phyloP scores from a whole-genome alignment of 2,329 filamentous ascomycete genomes.

The Mycocentrospora acerina region DNA sequence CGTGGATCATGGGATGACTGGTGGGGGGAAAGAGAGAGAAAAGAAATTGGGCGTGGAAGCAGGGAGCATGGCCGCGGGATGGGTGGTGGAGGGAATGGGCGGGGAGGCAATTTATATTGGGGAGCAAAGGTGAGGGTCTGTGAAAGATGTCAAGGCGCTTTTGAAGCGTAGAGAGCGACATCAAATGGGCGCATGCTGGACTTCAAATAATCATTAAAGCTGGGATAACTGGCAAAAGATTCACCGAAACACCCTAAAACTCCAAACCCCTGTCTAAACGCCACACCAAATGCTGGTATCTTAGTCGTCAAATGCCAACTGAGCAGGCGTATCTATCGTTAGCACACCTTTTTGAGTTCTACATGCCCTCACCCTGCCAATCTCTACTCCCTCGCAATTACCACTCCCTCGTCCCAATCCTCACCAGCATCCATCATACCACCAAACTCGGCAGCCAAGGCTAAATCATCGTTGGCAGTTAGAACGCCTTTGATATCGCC shows the following conservation, averaged over 20 bases:
- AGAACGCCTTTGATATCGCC: conserved; percentile 47
- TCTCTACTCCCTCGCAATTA: conserved; percentile 20
- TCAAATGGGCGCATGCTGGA: too few relatives aligned
- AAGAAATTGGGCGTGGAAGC: conserved; percentile 31
- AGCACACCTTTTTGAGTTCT: neutral
- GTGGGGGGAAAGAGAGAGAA: conserved; percentile 27
- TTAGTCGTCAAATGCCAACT: neutral
- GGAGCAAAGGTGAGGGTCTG: conserved; percentile 1
- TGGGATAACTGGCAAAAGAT: neutral
- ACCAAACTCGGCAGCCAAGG: conserved; percentile 34
- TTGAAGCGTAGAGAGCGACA: too few relatives aligned
- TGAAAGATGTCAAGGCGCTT: too few relatives aligned
- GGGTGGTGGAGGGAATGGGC: conserved; percentile 23
- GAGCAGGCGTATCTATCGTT: neutral
- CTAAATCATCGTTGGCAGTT: conserved; percentile 46
- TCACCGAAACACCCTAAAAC: neutral
- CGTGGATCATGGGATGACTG: conserved; percentile 47
- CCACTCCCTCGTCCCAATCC: conserved; percentile 33
- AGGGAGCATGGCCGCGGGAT: conserved; percentile 38
- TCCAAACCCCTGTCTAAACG: neutral
- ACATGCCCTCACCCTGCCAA: neutral
- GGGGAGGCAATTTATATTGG: conserved; percentile 10
- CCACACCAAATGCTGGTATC: neutral
- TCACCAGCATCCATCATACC: conserved; percentile 27
- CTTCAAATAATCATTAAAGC: too few relatives aligned